Conservation (phyloP, 345 rosid genomes). For the Aethionema arabicum region DNA sequence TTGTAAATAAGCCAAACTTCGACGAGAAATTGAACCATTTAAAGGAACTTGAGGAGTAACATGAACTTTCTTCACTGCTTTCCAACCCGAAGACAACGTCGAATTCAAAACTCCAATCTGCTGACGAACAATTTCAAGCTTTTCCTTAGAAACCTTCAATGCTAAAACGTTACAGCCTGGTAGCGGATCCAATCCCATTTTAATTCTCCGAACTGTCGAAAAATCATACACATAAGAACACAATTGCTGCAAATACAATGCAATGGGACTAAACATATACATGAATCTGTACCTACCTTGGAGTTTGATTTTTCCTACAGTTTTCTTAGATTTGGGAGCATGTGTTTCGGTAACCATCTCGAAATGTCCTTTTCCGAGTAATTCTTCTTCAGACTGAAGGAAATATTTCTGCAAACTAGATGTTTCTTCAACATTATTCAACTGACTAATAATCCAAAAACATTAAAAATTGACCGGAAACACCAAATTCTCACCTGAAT, state of each 20-base stretch:
- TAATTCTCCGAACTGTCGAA: constrained; percentile 74
- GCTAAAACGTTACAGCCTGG: constrained; percentile 76
- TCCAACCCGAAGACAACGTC: constrained; percentile 63
- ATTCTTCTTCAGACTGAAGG: constrained; percentile 90
- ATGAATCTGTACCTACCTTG: constrained; percentile 53
- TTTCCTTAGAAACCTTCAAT: constrained; percentile 50
- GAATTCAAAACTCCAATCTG: constrained; percentile 56
- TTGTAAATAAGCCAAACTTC: constrained; percentile 78
- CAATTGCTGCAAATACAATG: constrained; percentile 14
- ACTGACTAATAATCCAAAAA: not conserved
- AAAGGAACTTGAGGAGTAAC: constrained; percentile 58
- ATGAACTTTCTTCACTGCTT: constrained; percentile 56
- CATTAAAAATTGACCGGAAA: not conserved
- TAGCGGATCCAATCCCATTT: constrained; percentile 66
- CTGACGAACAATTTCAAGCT: constrained; percentile 53
- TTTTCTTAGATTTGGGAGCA: constrained; percentile 70
- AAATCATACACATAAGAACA: constrained; percentile 28
- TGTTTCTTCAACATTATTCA: constrained; percentile 7
- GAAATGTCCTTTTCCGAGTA: constrained; percentile 58
- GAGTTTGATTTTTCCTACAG: constrained; percentile 80
- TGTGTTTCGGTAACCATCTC: constrained; percentile 58
- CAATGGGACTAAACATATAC: constrained; percentile 7
- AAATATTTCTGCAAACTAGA: constrained; percentile 63
- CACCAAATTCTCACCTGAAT: constrained; percentile 54
- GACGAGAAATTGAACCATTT: constrained; percentile 69